A percentile compares a stretch with the other conserved stretches of the same genome.
Evolutionary conservation across 2,329 filamentous ascomycete genomes (phyloP).

Genomic region (Colletotrichum chrysophilum): DNA sequence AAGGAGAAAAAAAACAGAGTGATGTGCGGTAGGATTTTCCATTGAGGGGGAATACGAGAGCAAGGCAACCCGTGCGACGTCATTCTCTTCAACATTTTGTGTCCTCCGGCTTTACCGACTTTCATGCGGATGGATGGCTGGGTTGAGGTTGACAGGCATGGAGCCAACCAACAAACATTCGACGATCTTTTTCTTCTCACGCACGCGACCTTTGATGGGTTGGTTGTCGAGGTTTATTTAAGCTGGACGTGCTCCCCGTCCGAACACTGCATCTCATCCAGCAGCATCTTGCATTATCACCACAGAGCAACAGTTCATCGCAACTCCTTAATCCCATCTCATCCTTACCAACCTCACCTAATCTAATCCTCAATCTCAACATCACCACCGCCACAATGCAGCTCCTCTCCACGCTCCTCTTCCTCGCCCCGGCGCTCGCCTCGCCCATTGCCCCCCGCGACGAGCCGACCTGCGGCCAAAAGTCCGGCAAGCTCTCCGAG

Average conservation of each 20-base stretch:
- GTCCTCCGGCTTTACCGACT: constrained; percentile 9
- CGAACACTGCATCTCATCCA: not conserved
- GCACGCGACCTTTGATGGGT: not conserved
- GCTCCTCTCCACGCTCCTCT: constrained; percentile 5
- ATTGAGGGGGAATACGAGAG: constrained; percentile 10
- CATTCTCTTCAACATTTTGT: not conserved
- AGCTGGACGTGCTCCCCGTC: not conserved
- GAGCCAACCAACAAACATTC: not conserved
- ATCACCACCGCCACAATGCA: not conserved
- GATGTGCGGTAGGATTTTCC: not conserved
- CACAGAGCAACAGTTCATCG: not conserved
- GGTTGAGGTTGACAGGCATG: not conserved
- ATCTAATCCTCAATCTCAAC: not conserved
- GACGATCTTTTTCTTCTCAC: not conserved
- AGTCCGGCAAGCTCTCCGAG: constrained; percentile 22
- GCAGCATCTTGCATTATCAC: not conserved
- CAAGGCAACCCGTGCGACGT: constrained; percentile 13
- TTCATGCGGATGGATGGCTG: not conserved
- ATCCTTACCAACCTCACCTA: not conserved
- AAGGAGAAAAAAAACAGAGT: not conserved
- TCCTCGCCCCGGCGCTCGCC: constrained; percentile 11
- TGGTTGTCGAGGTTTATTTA: not conserved
- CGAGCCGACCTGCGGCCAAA: not conserved
- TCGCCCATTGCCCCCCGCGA: constrained; percentile 3
- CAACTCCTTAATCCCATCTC: not conserved